phyloP scores from a whole-genome alignment of 352 stramenopile species.

The Globisporangium sylvaticum region DNA sequence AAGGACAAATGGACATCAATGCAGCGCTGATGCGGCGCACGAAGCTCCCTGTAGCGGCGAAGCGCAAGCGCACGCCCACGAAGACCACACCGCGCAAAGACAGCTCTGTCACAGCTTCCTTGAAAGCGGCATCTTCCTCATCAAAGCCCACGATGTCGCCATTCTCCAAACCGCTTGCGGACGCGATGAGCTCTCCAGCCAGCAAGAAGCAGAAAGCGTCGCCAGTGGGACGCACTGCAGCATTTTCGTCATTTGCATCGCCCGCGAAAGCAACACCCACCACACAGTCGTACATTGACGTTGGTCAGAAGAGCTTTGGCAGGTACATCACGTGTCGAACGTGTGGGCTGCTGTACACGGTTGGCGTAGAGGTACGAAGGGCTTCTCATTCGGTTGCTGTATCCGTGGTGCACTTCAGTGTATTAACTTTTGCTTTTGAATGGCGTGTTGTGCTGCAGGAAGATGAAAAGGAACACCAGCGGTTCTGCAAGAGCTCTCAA shows the following conservation, averaged over 20 bases:
- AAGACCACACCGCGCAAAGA: conserved; percentile 13
- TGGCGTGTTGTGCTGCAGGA: conserved; percentile 24
- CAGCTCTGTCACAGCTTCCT: neutral
- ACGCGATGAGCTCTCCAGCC: conserved; percentile 3
- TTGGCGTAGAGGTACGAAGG: conserved; percentile 45
- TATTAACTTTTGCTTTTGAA: neutral
- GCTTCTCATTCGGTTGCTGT: neutral
- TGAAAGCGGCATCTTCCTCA: neutral
- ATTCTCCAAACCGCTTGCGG: conserved; percentile 14
- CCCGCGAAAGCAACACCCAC: conserved; percentile 15
- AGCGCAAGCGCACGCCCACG: conserved; percentile 33
- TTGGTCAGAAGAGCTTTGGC: conserved; percentile 72
- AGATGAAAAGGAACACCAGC: conserved; percentile 65
- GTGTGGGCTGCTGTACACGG: conserved; percentile 72
- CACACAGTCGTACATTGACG: conserved; percentile 68
- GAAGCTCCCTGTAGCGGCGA: conserved; percentile 28
- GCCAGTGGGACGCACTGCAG: neutral
- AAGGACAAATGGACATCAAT: conserved; percentile 27
- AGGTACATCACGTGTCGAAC: conserved; percentile 48
- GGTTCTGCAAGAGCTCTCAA: conserved; percentile 46
- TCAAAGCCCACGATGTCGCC: conserved; percentile 21
- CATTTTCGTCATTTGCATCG: conserved; percentile 1
- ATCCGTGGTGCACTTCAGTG: neutral
- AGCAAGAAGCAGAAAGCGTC: conserved; percentile 8
- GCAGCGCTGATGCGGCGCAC: conserved; percentile 41